Base-by-base conservation (phyloP, 345 rosid species). In the Noccaea caerulescens region DNA sequence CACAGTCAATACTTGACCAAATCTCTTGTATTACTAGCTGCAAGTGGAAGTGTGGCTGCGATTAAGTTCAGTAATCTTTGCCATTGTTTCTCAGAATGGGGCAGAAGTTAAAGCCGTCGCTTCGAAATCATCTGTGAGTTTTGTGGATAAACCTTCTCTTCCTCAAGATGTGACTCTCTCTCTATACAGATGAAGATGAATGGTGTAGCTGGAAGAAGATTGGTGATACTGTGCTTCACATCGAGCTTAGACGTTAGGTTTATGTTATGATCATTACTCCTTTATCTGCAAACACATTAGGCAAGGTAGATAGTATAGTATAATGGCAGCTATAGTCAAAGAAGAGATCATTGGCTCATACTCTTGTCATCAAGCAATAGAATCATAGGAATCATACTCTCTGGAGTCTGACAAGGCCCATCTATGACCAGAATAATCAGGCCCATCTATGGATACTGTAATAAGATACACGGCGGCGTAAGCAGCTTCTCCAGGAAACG, bases 231-330 rank as follows among this genome's bases (percentile, higher is more conserved):
- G 92, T 92, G 37, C 90, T 89, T 64, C 97, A 87, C 59, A 87
- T 92, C 58, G 93, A 92, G 63, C 89, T 92, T 42, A 78, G 86
- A 42, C 80, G 82, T 23, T 92, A 94, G 98, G 96, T 94, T 69
- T 94, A 92, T 83, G 77, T 89, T 64, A 75, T 89, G 86, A 85
- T 92, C 76, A 88, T 88, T 49, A 95, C 93, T 54, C 95, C 95
- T 2, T 77, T 92, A 37, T 88, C 96, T 16, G 95, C 95, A 3
- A 88, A 92, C 82, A 86, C 95, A 6, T 85, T 89, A 53, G 96
- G 82, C 76, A 92, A 92, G 90, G 97, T 87, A 75, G 12, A 1
- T 65, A 44, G 55, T 43, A 1, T 65, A 39, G 55, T 43, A 41
- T 41, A 41, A 41, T 11, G n/a, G 3, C 11, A 10, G 44, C 44